Conservation (phyloP, 148 eudicot genomes). For the Rhododendron mucronatum region DNA sequence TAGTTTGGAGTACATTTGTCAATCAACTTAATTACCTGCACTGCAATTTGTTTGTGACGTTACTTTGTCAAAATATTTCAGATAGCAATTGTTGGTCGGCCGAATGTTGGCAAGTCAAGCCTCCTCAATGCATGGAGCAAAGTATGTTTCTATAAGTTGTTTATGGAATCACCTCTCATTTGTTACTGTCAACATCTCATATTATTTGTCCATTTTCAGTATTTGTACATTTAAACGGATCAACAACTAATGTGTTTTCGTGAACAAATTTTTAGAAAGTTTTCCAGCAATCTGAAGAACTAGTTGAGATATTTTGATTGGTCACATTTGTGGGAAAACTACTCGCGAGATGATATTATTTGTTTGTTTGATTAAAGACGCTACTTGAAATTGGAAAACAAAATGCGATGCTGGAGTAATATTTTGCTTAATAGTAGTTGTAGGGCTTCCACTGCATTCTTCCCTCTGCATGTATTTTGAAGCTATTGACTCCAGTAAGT, state of each 20-base stretch:
- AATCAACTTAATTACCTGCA: neutral
- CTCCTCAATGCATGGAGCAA: constrained; percentile 98
- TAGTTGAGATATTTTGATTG: neutral
- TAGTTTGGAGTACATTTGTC: neutral
- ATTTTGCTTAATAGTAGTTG: neutral
- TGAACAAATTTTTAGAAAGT: neutral
- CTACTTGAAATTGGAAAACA: neutral
- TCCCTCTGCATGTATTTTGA: neutral
- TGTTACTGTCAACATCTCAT: neutral
- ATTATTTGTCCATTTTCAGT: neutral
- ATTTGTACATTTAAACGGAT: neutral
- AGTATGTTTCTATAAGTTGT: constrained; percentile 40
- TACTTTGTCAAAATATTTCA: constrained; percentile 28
- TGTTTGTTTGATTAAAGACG: neutral
- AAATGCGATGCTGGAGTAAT: neutral
- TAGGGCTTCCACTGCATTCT: neutral
- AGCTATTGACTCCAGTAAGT: neutral
- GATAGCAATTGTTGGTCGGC: constrained; percentile 97
- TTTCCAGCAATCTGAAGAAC: neutral
- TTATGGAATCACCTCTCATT: neutral
- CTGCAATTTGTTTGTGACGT: neutral
- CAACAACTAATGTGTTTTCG: neutral
- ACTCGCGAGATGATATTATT: neutral
- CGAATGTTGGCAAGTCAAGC: constrained; percentile 98
- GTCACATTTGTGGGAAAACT: neutral